phyloP scores from a whole-genome alignment of 208 protist genomes.

The Vickermania ingenoplastis region DNA sequence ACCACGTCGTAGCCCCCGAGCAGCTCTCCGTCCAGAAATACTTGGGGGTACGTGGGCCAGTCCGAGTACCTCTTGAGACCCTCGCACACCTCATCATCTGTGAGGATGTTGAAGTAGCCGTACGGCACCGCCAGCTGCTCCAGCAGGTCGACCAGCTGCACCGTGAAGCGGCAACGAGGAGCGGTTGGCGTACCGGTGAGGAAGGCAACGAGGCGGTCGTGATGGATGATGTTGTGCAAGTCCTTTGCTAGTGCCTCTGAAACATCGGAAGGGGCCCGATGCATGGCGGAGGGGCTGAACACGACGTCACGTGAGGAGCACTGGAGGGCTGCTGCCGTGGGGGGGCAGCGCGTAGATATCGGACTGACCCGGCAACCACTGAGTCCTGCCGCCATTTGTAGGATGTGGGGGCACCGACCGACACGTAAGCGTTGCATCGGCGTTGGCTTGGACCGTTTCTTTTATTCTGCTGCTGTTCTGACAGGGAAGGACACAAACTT shows the following conservation, averaged over 20 bases:
- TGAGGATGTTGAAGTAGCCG: constrained; percentile 85
- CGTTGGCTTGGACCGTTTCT: too few species aligned
- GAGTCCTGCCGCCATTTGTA: too few species aligned
- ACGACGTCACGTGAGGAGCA: background rate
- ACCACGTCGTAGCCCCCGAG: constrained; percentile 87
- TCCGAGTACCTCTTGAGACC: constrained; percentile 87
- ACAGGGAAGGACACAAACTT: too few species aligned
- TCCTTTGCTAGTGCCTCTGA: constrained; percentile 37
- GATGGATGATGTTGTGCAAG: constrained; percentile 59
- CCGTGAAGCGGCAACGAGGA: constrained; percentile 86
- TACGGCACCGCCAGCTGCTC: constrained; percentile 66
- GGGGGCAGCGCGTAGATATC: too few species aligned
- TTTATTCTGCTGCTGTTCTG: too few species aligned
- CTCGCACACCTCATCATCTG: constrained; percentile 83
- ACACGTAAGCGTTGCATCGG: too few species aligned
- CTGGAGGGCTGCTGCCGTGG: too few species aligned
- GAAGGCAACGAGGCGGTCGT: constrained; percentile 79
- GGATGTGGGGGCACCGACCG: too few species aligned
- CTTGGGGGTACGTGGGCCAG: constrained; percentile 91
- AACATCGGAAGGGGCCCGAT: constrained; percentile 34
- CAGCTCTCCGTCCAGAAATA: constrained; percentile 88
- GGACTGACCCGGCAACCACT: too few species aligned
- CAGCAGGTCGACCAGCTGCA: constrained; percentile 73
- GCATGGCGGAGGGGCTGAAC: constrained; percentile 15
- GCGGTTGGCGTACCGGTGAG: constrained; percentile 81